Conservation (phyloP, 129 eudicot genomes). For the Arctium lappa region DNA sequence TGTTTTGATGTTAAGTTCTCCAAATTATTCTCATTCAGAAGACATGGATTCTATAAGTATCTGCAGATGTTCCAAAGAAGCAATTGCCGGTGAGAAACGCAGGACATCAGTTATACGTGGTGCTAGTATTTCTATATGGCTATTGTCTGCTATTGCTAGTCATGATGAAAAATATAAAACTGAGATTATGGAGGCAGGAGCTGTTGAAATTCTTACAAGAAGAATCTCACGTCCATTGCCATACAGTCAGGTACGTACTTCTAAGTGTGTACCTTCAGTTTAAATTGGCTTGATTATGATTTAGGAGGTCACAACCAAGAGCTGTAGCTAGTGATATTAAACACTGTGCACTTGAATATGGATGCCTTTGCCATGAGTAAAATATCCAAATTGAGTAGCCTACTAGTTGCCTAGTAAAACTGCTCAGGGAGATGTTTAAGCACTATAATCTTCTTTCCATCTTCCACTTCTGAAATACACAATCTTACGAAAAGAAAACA, state of each 20-base stretch:
- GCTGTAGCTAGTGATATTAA: background rate
- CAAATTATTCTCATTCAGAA: slow-evolving; percentile 38
- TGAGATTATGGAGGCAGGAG: slow-evolving; percentile 90
- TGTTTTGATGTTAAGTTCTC: slow-evolving; percentile 62
- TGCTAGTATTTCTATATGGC: slow-evolving; percentile 74
- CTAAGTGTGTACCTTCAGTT: background rate
- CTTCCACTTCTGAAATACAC: background rate
- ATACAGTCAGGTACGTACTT: slow-evolving; percentile 54
- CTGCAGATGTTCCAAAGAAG: slow-evolving; percentile 47
- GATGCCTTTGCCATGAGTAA: background rate
- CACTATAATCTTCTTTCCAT: background rate
- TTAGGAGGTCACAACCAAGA: background rate
- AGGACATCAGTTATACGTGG: slow-evolving; percentile 62
- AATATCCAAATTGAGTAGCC: background rate
- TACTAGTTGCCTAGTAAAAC: background rate
- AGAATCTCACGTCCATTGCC: slow-evolving; percentile 65
- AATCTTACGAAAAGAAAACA: background rate
- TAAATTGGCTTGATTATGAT: slow-evolving; percentile 4
- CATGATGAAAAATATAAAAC: slow-evolving; percentile 57
- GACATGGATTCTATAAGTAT: slow-evolving; percentile 55
- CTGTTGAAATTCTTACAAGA: slow-evolving; percentile 87
- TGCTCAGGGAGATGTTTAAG: background rate
- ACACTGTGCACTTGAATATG: background rate
- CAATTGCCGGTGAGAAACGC: slow-evolving; percentile 26
- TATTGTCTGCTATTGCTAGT: slow-evolving; percentile 83